These are phyloP conservation scores for Herpetomonas samuelpessoai DNA, from an alignment of 208 protist species.

Conservation along the genomic window DNA sequence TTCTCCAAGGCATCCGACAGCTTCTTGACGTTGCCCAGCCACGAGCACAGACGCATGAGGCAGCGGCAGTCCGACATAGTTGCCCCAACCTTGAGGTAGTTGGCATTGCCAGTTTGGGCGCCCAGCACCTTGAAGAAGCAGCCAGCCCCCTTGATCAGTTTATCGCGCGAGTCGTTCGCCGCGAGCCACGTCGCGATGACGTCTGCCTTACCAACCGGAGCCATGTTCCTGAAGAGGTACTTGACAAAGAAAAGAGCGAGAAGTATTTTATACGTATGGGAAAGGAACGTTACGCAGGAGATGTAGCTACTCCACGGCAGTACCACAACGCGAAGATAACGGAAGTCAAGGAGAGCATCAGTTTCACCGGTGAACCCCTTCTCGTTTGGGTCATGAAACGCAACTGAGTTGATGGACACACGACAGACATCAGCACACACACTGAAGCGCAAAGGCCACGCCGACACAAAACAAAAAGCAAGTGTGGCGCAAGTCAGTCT, in stretches of 20 bases:
- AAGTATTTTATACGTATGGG: not conserved
- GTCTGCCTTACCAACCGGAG: conserved; percentile 20
- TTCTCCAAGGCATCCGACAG: conserved; percentile 50
- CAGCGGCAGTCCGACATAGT: conserved; percentile 64
- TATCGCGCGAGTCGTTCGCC: conserved; percentile 67
- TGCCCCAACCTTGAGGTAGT: conserved; percentile 44
- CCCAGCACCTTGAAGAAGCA: conserved; percentile 70
- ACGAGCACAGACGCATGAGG: conserved; percentile 65
- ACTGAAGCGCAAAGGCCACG: too few relatives aligned
- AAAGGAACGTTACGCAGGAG: too few relatives aligned
- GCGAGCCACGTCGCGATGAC: conserved; percentile 49
- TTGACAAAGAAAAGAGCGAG: conserved; percentile 1
- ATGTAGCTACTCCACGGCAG: too few relatives aligned
- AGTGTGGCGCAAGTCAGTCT: too few relatives aligned
- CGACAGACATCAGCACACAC: too few relatives aligned
- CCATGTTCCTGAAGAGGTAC: too few relatives aligned
- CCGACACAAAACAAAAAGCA: too few relatives aligned
- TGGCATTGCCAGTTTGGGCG: conserved; percentile 24
- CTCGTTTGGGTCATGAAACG: too few relatives aligned
- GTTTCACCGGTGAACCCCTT: too few relatives aligned
- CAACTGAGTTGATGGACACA: too few relatives aligned
- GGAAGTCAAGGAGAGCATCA: too few relatives aligned
- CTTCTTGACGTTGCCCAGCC: conserved; percentile 68
- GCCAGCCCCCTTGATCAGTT: conserved; percentile 73
- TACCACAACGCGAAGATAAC: too few relatives aligned